Evolutionary conservation across 2,329 filamentous ascomycete genomes (phyloP), one percentile per base, ranked within the genome.

Genomic region (Immersiporthe knoxdaviesiana): DNA sequence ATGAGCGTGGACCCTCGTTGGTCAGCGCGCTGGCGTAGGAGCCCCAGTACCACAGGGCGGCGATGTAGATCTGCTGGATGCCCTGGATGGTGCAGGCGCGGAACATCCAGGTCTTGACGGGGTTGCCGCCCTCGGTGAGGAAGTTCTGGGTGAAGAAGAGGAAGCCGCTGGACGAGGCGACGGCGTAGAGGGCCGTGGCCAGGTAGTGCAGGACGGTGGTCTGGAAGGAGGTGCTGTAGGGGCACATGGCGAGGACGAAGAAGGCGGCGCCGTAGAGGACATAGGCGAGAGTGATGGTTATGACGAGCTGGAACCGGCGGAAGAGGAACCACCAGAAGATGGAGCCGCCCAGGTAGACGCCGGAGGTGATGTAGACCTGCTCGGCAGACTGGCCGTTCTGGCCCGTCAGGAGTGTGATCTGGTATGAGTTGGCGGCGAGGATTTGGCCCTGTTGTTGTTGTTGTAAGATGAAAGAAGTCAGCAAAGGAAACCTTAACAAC

Each of bases 141-240:
- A 90, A 91, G 77, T 91, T 91, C 63, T 90, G 83, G 2, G 88
- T 85, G 74, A 91, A 91, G 80, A 88, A 90, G 68, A 91, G 81
- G 0, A 86, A 87, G 16, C 89, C 89, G 54, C 85, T 87, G 11
- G 87, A 84, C 7, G 89, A 89, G 7, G 88, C 89, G 7, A 85
- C 81, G 1, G 88, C 86, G 74, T 91, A 91, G 30, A 89, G 74
- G 4, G 81, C 88, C 3, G 87, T 88, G 12, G 87, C 89, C 6
- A 88, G 80, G 70, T 90, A 87, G 72, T 89, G 87, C 27, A 90
- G 79, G 83, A 68, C 69, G 44, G 44, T 81, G 83, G 60, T 84
- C 80, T 64, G 35, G 37, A 14, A 76, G 76, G 66, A 75, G 78
- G 0, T 73, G 66, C 61, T 81, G 63, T 85, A 88, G n/a, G 89